These are phyloP conservation scores for Coemansia sp. DNA, from an alignment of 192 early-diverging fungal species.

Conservation along the genomic window DNA sequence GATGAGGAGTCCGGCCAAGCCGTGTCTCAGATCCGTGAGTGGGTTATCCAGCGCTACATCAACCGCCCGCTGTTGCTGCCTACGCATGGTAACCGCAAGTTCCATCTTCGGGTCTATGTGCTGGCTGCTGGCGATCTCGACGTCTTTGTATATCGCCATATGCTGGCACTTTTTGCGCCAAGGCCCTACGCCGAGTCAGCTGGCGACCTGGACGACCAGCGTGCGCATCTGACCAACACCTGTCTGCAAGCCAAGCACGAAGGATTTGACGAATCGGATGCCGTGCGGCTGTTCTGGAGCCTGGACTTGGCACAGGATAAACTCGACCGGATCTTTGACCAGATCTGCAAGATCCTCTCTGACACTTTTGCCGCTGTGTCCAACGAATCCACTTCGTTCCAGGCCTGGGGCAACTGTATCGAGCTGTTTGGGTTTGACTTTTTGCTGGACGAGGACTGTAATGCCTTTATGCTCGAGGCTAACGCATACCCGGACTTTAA, in stretches of 20 bases:
- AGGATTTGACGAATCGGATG: conserved; percentile 58
- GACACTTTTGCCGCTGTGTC: conserved; percentile 65
- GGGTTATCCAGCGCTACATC: conserved; percentile 71
- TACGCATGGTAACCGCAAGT: conserved; percentile 57
- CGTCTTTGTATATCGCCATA: conserved; percentile 65
- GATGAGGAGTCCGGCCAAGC: conserved; percentile 31
- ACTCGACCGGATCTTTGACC: conserved; percentile 56
- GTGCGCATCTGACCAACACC: conserved; percentile 67
- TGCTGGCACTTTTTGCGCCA: conserved; percentile 67
- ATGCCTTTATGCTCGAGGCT: conserved; percentile 62
- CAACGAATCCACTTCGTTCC: conserved; percentile 66
- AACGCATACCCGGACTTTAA: conserved; percentile 75
- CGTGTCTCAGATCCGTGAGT: conserved; percentile 66
- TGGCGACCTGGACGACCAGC: conserved; percentile 50
- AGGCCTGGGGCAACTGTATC: conserved; percentile 64
- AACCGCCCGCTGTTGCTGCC: conserved; percentile 58
- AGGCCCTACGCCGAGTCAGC: conserved; percentile 50
- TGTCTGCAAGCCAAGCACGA: conserved; percentile 60
- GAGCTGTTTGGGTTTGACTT: conserved; percentile 74
- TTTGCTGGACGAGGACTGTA: conserved; percentile 59
- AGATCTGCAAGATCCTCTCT: conserved; percentile 59
- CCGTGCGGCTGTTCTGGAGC: conserved; percentile 63
- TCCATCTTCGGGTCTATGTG: conserved; percentile 69
- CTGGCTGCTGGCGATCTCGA: conserved; percentile 61
- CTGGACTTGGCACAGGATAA: conserved; percentile 46